phyloP scores from a whole-genome alignment of 805 yeast genomes.

The Pichia cabralensis region DNA sequence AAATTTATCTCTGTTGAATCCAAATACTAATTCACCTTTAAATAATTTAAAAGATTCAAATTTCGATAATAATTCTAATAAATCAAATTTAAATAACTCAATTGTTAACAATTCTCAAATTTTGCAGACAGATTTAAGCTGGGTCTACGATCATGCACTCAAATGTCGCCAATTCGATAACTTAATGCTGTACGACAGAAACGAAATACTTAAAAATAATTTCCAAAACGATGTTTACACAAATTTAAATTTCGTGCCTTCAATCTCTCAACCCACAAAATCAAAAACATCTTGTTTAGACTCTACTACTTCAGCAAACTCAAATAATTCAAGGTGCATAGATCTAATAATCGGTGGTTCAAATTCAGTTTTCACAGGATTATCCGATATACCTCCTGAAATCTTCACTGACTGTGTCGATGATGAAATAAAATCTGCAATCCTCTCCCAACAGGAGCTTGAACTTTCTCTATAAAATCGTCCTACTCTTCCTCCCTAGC shows the following conservation, averaged over 20 bases:
- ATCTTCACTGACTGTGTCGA: constrained; percentile 49
- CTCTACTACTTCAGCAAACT: no score
- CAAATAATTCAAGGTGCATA: no score
- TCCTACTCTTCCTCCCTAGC: no score
- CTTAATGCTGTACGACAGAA: constrained; percentile 47
- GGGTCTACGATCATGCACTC: constrained; percentile 81
- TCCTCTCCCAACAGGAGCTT: constrained; percentile 46
- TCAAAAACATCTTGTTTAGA: no score
- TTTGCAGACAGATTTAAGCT: constrained; percentile 24
- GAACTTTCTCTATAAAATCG: constrained; percentile 28
- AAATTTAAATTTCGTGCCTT: constrained; percentile 69
- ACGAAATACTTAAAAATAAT: constrained; percentile 35
- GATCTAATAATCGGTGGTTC: constrained; percentile 36
- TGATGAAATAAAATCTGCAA: constrained; percentile 49
- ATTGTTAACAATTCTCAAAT: constrained; percentile 6
- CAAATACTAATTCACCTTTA: no score
- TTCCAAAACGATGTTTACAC: constrained; percentile 78
- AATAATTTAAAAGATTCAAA: no score
- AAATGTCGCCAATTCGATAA: constrained; percentile 67
- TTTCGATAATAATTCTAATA: no score
- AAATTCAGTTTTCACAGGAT: constrained; percentile 47
- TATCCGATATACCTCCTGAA: constrained; percentile 46
- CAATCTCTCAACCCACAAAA: constrained; percentile 56
- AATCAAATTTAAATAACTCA: no score
- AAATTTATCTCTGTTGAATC: no score